These are phyloP conservation scores for Bretschneidera sinensis DNA, from an alignment of 345 rosid species.

Conservation along the genomic window DNA sequence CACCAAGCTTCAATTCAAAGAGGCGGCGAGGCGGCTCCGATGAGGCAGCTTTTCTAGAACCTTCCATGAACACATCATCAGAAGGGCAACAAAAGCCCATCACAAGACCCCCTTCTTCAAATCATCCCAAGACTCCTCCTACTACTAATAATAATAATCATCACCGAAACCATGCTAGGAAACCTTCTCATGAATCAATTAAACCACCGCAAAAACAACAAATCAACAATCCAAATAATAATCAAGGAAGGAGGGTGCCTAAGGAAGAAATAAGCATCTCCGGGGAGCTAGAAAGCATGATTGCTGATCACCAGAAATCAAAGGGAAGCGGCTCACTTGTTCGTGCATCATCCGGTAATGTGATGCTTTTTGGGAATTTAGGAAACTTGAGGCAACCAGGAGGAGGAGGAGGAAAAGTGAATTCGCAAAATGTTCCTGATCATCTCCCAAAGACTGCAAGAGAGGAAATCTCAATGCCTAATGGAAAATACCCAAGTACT, in stretches of 20 bases:
- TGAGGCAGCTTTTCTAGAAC: constrained; percentile 31
- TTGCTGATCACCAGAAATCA: constrained; percentile 59
- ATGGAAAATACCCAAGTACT: constrained; percentile 34
- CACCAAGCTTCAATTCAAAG: constrained; percentile 32
- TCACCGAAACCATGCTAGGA: constrained; percentile 22
- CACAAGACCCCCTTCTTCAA: constrained; percentile 27
- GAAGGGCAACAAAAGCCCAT: constrained; percentile 22
- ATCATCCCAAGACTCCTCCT: constrained; percentile 24
- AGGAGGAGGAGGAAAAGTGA: constrained; percentile 16
- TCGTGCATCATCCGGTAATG: constrained; percentile 84
- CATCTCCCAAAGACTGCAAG: constrained; percentile 17
- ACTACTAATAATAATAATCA: too few relatives aligned
- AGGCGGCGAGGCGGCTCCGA: constrained; percentile 48
- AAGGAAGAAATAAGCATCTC: constrained; percentile 60
- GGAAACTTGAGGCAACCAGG: constrained; percentile 74
- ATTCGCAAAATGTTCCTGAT: constrained; percentile 20
- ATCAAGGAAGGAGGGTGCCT: constrained; percentile 47
- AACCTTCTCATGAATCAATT: constrained; percentile 8
- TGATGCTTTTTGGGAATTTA: constrained; percentile 66
- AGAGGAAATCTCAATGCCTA: constrained; percentile 15
- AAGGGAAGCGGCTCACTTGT: constrained; percentile 47
- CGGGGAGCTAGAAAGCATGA: constrained; percentile 86
- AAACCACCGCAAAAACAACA: constrained; percentile 15
- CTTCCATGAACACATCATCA: constrained; percentile 8
- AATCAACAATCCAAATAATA: too few relatives aligned